These are phyloP conservation scores for Colletotrichum tropicale DNA, from an alignment of 2,329 filamentous ascomycete genomes.

Conservation along the genomic window DNA sequence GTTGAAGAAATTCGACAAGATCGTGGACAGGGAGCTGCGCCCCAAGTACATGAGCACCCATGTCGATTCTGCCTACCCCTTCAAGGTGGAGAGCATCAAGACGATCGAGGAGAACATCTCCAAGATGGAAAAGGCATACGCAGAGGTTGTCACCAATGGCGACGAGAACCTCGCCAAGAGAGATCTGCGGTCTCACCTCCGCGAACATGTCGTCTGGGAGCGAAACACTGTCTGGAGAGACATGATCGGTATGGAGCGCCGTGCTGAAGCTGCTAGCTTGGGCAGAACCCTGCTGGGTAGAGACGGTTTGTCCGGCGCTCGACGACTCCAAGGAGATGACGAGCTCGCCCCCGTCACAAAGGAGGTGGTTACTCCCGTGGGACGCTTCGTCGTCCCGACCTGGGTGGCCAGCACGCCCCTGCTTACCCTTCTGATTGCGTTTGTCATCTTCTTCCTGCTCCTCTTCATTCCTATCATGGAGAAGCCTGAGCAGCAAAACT, in stretches of 20 bases:
- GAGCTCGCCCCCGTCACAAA: constrained; percentile 65
- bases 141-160: constrained; percentile 80
- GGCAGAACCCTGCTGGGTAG: constrained; percentile 83
- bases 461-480: constrained; percentile 83
- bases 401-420: constrained; percentile 89
- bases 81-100: constrained; percentile 74
- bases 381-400: constrained; percentile 73
- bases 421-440: constrained; percentile 72
- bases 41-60: constrained; percentile 74
- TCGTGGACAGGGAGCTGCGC: constrained; percentile 81
- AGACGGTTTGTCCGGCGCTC: constrained; percentile 69
- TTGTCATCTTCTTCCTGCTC: constrained; percentile 76
- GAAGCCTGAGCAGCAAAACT: constrained; percentile 91
- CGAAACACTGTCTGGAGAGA: constrained; percentile 98
- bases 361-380: constrained; percentile 79
- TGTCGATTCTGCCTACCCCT: constrained; percentile 83
- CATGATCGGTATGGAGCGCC: constrained; percentile 96
- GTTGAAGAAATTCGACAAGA: constrained; percentile 99
- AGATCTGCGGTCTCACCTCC: constrained; percentile 86
- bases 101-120: constrained; percentile 73
- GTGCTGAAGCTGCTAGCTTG: constrained; percentile 91
- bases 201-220: constrained; percentile 99
- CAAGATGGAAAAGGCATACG: constrained; percentile 80
- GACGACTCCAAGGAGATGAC: constrained; percentile 85
- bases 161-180: constrained; percentile 78